Percentiles rank a stretch among this genome's conserved stretches.
Evolutionary conservation across 331 rosid genomes (phyloP).

Genomic region (Quercus lobata): DNA sequence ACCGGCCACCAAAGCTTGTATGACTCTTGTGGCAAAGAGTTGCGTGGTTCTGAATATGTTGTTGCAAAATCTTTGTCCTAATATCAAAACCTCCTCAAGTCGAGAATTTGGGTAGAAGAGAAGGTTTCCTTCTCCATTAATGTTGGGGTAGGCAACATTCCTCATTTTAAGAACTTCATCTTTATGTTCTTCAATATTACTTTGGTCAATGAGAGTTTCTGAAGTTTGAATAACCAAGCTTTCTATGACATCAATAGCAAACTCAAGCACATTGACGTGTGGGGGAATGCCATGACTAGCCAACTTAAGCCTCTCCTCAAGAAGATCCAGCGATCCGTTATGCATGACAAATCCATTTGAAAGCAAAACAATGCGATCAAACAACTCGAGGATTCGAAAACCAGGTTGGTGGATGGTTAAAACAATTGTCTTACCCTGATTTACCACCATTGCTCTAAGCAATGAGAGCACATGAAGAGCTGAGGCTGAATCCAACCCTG

Average conservation of each 20-base stretch:
- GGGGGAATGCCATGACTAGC: conserved; percentile 57
- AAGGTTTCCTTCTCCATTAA: conserved; percentile 33
- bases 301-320: conserved; percentile 60
- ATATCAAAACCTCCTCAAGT: conserved; percentile 53
- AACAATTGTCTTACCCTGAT: conserved; percentile 76
- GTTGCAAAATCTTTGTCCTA: conserved; percentile 77
- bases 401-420: conserved; percentile 95
- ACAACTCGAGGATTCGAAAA: conserved; percentile 70
- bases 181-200: conserved; percentile 25
- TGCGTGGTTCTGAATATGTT: conserved; percentile 91
- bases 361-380: conserved; percentile 62
- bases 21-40: conserved; percentile 69
- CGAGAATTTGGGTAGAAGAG: conserved; percentile 45
- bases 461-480: conserved; percentile 74
- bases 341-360: conserved; percentile 74
- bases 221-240: conserved; percentile 55
- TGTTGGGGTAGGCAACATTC: conserved; percentile 18
- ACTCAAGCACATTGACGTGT: conserved; percentile 87
- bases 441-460: conserved; percentile 68
- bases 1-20: conserved; percentile 78
- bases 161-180: conserved; percentile 19
- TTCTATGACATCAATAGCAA: conserved; percentile 63
- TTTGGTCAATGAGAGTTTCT: conserved; percentile 38
- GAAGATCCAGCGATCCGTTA: conserved; percentile 67
- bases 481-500: conserved; percentile 96